A percentile compares a stretch with the other conserved stretches of the same genome.
phyloP scores from a whole-genome alignment of 768 basidiomycete genomes.

The Omphalotus guepiniiformis region DNA sequence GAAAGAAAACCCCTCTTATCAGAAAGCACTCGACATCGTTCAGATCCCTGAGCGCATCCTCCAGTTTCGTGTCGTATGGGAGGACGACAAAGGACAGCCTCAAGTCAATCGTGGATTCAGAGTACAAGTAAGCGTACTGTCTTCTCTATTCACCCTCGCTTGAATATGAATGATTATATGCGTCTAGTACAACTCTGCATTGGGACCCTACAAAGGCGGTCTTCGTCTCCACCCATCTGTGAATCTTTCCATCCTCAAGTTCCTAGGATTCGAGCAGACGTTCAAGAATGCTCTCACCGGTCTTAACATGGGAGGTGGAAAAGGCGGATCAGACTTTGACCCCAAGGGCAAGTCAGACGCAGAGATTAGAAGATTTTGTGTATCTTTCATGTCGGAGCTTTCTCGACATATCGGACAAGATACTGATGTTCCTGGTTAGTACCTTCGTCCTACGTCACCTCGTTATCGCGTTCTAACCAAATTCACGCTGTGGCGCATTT shows the following conservation, averaged over 20 bases:
- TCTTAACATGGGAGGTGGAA: conserved; percentile 73
- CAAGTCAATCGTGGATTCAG: conserved; percentile 74
- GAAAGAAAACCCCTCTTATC: conserved; percentile 60
- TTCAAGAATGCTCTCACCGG: conserved; percentile 82
- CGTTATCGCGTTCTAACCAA: neutral
- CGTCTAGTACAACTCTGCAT: conserved; percentile 65
- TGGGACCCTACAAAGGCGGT: conserved; percentile 78
- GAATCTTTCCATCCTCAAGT: conserved; percentile 80
- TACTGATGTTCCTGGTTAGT: conserved; percentile 65
- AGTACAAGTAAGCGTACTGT: conserved; percentile 49
- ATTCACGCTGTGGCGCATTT: neutral
- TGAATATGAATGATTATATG: neutral
- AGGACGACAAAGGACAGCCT: conserved; percentile 59
- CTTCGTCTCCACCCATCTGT: conserved; percentile 75
- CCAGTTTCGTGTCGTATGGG: conserved; percentile 77
- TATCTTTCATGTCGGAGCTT: conserved; percentile 71
- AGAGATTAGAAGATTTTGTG: conserved; percentile 71
- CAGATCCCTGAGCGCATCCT: conserved; percentile 52
- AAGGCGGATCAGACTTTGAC: conserved; percentile 78
- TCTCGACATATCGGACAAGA: conserved; percentile 67
- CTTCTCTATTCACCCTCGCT: neutral
- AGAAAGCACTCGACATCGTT: conserved; percentile 61
- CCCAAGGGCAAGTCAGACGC: conserved; percentile 76
- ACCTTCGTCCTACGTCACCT: neutral
- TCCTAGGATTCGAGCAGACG: conserved; percentile 79